Evolutionary conservation across 225 moss, liverwort and hornwort genomes (phyloP).

Genomic region (Polytrichum commune): DNA sequence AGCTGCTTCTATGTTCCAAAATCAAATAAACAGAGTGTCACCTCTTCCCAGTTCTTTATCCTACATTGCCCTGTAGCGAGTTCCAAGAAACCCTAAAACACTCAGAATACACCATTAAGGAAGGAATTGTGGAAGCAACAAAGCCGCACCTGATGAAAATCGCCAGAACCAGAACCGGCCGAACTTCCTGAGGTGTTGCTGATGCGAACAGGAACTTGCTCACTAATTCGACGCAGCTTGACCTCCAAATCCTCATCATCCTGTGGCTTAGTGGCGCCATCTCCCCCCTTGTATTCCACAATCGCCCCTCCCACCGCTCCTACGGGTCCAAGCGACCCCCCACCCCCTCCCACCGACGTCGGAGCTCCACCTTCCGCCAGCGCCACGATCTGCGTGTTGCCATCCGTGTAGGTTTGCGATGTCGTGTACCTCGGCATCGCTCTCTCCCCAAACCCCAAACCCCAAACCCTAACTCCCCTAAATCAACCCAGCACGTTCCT

Average conservation of each 20-base stretch:
- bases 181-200: constrained; percentile 99
- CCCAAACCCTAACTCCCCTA: too few species aligned
- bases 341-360: constrained; percentile 11
- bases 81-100: constrained; percentile 16
- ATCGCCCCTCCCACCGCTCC: constrained; percentile 56
- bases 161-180: constrained; percentile 95
- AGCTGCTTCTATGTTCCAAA: too few species aligned
- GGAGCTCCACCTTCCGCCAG: constrained; percentile 47
- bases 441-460: background rate
- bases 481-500: too few species aligned
- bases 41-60: background rate
- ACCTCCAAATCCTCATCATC: constrained; percentile 99
- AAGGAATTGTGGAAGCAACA: background rate
- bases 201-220: constrained; percentile 98
- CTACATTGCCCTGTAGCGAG: background rate
- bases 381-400: constrained; percentile 86
- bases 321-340: constrained; percentile 33
- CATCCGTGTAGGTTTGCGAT: constrained; percentile 74
- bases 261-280: constrained; percentile 56
- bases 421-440: constrained; percentile 85
- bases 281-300: constrained; percentile 72
- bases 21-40: too few species aligned
- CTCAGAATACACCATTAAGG: background rate
- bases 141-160: constrained; percentile 90
- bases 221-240: constrained; percentile 95